phyloP scores from a whole-genome alignment of 2,329 filamentous ascomycete species.

The Huntiella decipiens region DNA sequence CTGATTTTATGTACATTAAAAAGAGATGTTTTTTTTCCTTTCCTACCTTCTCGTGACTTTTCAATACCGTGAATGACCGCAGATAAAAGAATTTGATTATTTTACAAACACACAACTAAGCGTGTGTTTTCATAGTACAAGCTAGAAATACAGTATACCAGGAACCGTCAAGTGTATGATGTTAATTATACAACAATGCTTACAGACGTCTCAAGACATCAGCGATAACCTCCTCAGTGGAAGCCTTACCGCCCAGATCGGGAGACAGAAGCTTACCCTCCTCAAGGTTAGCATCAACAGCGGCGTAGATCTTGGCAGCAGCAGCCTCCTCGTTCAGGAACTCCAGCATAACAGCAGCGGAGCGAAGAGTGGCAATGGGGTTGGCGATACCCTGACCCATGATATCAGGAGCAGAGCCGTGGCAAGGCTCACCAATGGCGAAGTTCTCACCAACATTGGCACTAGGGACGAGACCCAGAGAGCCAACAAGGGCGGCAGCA shows the following conservation, averaged over 20 bases:
- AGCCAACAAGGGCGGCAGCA: conserved; percentile 82
- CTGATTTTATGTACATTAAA: background rate
- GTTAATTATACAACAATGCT: background rate
- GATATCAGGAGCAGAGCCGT: conserved; percentile 90
- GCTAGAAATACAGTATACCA: too few species aligned
- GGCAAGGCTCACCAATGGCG: conserved; percentile 94
- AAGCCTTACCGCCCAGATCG: conserved; percentile 74
- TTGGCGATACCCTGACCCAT: conserved; percentile 85
- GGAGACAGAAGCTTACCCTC: conserved; percentile 70
- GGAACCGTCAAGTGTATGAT: too few species aligned
- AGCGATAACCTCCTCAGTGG: conserved; percentile 67
- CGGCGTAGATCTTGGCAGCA: conserved; percentile 74
- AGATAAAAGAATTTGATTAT: too few species aligned
- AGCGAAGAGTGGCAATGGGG: conserved; percentile 84
- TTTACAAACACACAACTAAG: too few species aligned
- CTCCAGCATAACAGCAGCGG: conserved; percentile 86
- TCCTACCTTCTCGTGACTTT: background rate
- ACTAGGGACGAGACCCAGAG: conserved; percentile 75
- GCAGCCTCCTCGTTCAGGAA: conserved; percentile 77
- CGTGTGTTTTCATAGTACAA: too few species aligned
- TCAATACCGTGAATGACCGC: too few species aligned
- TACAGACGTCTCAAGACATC: conserved; percentile 75
- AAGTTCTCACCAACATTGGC: conserved; percentile 91
- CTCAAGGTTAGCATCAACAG: conserved; percentile 76
- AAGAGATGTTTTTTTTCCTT: background rate